phyloP scores from a whole-genome alignment of 176 grass and related monocot genomes.

The Aegilops longissima region DNA sequence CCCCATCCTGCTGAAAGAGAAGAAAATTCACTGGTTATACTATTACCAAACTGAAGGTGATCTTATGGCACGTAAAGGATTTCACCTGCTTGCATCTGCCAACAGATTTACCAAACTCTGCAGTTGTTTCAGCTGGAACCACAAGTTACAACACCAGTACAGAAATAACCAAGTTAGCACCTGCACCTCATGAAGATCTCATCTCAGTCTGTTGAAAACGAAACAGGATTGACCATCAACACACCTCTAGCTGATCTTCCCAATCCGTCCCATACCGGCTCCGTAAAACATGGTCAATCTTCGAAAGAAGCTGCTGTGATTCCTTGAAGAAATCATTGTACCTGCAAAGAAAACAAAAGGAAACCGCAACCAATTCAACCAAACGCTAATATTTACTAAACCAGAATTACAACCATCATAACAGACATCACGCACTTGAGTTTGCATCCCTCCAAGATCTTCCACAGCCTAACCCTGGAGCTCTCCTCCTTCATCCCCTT shows the following conservation, averaged over 20 bases:
- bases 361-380: not conserved
- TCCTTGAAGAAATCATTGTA: conserved; percentile 76
- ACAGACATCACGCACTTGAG: conserved; percentile 53
- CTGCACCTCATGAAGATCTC: not conserved
- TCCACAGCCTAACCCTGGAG: conserved; percentile 45
- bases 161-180: conserved; percentile 36
- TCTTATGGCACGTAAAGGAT: not conserved
- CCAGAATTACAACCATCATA: not conserved
- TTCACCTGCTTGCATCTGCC: conserved; percentile 73
- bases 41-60: conserved; percentile 23
- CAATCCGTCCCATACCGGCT: conserved; percentile 63
- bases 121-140: conserved; percentile 69
- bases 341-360: conserved; percentile 43
- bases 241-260: conserved; percentile 74
- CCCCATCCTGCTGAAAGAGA: not conserved
- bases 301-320: conserved; percentile 57
- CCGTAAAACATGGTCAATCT: conserved; percentile 41
- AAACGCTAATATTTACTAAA: conserved; percentile 10
- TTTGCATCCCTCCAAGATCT: conserved; percentile 63
- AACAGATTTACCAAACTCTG: conserved; percentile 60
- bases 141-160: conserved; percentile 22
- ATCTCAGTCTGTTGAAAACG: not conserved
- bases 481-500: conserved; percentile 41
- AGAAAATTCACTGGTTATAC: not conserved
- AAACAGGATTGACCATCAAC: not conserved